Evolutionary conservation across 768 basidiomycete genomes (phyloP), one percentile per base, ranked within the genome.

Genomic region (Serendipita sp.): DNA sequence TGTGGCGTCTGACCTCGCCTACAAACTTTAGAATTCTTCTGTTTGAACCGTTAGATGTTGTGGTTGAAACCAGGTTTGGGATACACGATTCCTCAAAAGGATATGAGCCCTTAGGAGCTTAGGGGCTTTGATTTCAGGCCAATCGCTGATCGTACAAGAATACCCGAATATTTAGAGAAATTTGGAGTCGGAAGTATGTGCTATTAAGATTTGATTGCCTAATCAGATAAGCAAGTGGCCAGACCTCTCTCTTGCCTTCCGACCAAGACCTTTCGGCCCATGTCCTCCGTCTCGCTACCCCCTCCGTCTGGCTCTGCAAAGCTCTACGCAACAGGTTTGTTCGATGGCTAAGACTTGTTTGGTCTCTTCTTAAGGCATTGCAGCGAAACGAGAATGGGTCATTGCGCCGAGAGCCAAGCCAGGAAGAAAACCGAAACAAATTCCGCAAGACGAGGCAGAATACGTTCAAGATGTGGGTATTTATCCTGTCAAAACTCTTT

Each of bases 311-410:
- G 55, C 31, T 60, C 55, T 23, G 33, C 55, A 37, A 60, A 60
- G 34, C 27, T 60, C 23, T 60, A 60, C 55, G 55, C 55, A n/a
- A 60, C 55, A 29, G 55, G 55, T 60, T 27, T 10, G 29, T 40
- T 40, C 55, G 34, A 31, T 60, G 34, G 23, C n/a, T 50, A 31
- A 50, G 13, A n/a, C 29, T 50, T 60, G 10, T 60, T 27, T 60
- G 23, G 3, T 34, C 37, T 15, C n/a, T 62, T 44, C 31, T 36
- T 52, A 10, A 52, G n/a, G 48, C 31, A n/a, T 52, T n/a, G n/a
- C 71, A 88, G 89, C 89, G 33, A 89, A 88, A n/a, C 90, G 85
- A 73, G 87, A 91, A 73, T 92, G 90, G 90, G 80, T 88, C 66
- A 87, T 92, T 68, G 85, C 85, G 27, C 85, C 90, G 5, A 89